phyloP scores from a whole-genome alignment of 805 yeast species.

The Yueomyces sp. region DNA sequence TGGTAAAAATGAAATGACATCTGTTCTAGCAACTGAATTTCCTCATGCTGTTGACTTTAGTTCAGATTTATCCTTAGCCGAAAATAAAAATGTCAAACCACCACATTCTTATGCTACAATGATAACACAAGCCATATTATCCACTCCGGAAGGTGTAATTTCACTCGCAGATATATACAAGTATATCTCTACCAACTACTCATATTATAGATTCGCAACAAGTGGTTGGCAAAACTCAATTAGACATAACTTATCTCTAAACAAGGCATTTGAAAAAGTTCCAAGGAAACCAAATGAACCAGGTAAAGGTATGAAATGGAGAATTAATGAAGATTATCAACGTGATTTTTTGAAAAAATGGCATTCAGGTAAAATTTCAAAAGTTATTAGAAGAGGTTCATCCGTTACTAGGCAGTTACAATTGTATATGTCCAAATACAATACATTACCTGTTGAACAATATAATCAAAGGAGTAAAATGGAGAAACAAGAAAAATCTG shows the following conservation, averaged over 20 bases:
- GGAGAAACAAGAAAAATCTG: background rate
- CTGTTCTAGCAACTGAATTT: slow-evolving; percentile 23
- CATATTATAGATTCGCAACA: slow-evolving; percentile 75
- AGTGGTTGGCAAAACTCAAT: slow-evolving; percentile 98
- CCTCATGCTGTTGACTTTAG: slow-evolving; percentile 21
- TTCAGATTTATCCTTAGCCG: slow-evolving; percentile 70
- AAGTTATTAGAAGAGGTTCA: slow-evolving; percentile 53
- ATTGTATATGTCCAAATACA: slow-evolving; percentile 42
- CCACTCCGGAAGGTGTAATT: slow-evolving; percentile 73
- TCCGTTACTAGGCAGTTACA: slow-evolving; percentile 69
- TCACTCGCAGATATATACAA: slow-evolving; percentile 82
- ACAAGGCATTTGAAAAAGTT: slow-evolving; percentile 93
- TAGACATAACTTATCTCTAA: slow-evolving; percentile 84
- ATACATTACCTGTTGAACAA: slow-evolving; percentile 25
- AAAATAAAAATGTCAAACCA: slow-evolving; percentile 79
- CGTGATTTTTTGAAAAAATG: slow-evolving; percentile 74
- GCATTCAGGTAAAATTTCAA: slow-evolving; percentile 56
- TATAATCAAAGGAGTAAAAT: background rate
- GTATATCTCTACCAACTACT: slow-evolving; percentile 75
- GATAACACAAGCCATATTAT: slow-evolving; percentile 92
- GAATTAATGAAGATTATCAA: slow-evolving; percentile 70
- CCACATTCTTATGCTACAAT: slow-evolving; percentile 93
- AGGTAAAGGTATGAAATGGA: slow-evolving; percentile 99
- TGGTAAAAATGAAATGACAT: slow-evolving; percentile 2
- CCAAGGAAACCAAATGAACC: slow-evolving; percentile 88